Percentiles rank a stretch among this genome's conserved stretches.
phyloP scores from a whole-genome alignment of 768 basidiomycete species.

The Suillus lakei region DNA sequence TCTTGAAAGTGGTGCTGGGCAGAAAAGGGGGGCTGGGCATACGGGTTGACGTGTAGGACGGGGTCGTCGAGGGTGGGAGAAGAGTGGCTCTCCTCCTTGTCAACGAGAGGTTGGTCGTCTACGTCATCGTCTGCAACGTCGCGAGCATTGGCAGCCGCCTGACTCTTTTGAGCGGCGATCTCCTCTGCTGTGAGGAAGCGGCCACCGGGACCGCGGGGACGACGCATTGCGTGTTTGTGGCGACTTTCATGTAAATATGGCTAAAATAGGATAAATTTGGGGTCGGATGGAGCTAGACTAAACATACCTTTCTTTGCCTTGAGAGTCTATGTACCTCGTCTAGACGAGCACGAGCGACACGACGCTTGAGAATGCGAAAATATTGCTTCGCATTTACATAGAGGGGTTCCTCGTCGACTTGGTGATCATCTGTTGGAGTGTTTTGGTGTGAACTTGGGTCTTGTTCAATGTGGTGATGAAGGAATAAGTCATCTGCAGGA shows the following conservation, averaged over 20 bases:
- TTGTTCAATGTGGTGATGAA: slow-evolving; percentile 30
- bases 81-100: slow-evolving; percentile 24
- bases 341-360: slow-evolving; percentile 86
- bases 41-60: slow-evolving; percentile 28
- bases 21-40: slow-evolving; percentile 22
- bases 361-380: slow-evolving; percentile 95
- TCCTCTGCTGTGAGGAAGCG: slow-evolving; percentile 97
- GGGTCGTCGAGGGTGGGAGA: slow-evolving; percentile 24
- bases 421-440: slow-evolving; percentile 36
- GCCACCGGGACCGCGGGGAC: slow-evolving; percentile 95
- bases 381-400: slow-evolving; percentile 99
- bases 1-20: slow-evolving; percentile 27
- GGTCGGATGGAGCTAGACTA: not conserved
- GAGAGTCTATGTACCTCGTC: slow-evolving; percentile 95
- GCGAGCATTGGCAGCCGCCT: slow-evolving; percentile 42
- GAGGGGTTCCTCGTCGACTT: slow-evolving; percentile 93
- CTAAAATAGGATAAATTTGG: slow-evolving; percentile 44
- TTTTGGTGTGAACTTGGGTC: slow-evolving; percentile 13
- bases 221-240: slow-evolving; percentile 97
- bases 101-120: slow-evolving; percentile 17
- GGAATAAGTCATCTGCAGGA: slow-evolving; percentile 35
- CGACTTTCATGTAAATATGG: slow-evolving; percentile 98
- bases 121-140: slow-evolving; percentile 49
- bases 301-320: slow-evolving; percentile 83
- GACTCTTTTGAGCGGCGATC: slow-evolving; percentile 79